These are phyloP conservation scores for Podospora pseudocomata DNA, from an alignment of 495 filamentous ascomycete genomes.

Conservation along the genomic window DNA sequence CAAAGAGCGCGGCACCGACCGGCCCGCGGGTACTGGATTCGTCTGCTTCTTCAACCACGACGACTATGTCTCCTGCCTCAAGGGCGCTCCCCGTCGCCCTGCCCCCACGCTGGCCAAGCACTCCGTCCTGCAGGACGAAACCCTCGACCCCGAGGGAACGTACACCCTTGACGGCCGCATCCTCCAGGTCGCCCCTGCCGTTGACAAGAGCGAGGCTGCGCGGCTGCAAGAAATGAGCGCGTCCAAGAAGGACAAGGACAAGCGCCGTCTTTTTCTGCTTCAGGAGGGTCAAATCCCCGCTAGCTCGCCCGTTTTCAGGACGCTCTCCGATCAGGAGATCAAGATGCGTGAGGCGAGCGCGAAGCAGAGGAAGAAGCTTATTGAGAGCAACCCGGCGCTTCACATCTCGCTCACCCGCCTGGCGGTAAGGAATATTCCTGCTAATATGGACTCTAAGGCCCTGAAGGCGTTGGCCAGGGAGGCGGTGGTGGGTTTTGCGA, in stretches of 20 bases:
- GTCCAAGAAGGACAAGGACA: conserved; percentile 74
- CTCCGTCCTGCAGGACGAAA: conserved; percentile 81
- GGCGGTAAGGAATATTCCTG: conserved; percentile 89
- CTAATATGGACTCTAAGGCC: conserved; percentile 77
- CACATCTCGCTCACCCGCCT: conserved; percentile 89
- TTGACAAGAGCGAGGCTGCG: conserved; percentile 71
- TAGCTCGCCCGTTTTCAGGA: conserved; percentile 67
- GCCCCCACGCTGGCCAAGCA: conserved; percentile 52
- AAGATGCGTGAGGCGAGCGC: conserved; percentile 83
- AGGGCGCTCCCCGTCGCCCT: conserved; percentile 60
- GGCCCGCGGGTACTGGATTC: conserved; percentile 88
- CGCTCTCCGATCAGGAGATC: conserved; percentile 74
- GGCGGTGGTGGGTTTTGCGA: conserved; percentile 89
- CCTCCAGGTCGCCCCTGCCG: conserved; percentile 77
- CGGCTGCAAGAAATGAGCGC: conserved; percentile 67
- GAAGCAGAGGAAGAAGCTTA: conserved; percentile 83
- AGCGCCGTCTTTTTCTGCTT: conserved; percentile 85
- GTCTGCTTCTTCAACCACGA: conserved; percentile 81
- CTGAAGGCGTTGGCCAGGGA: conserved; percentile 86
- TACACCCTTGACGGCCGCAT: conserved; percentile 90
- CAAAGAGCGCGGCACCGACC: conserved; percentile 74
- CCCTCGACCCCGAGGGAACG: conserved; percentile 66
- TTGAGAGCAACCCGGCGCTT: conserved; percentile 83
- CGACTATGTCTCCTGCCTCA: conserved; percentile 69
- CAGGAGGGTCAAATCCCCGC: conserved; percentile 76